Base-by-base conservation (phyloP, 2,329 filamentous ascomycete species). In the Aspergillus fructus region DNA sequence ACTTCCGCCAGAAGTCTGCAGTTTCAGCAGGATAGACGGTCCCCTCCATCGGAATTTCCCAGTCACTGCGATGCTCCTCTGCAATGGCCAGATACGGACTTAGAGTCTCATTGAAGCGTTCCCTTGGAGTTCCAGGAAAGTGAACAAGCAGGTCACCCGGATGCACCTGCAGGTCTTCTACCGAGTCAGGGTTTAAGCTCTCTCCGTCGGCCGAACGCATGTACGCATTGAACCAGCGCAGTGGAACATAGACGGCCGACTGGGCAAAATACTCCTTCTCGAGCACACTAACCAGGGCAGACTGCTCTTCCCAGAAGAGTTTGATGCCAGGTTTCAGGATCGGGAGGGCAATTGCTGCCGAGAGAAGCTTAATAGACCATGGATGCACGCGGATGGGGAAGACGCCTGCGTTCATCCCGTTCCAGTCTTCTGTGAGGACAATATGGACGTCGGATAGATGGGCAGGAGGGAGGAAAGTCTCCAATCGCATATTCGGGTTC, bases 381-480 rank as follows among this genome's bases (percentile, higher is more conserved):
- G 64, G 61, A 30, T 71, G 64, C 23, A 75, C 71, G 17, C 71
- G 68, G 39, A 75, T 61, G 24, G 70, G 64, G 58, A 75, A 73
- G 7, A 70, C 64, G 5, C 72, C 71, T 34, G 66, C 66, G 48
- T 75, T 73, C 30, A 75, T 61, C 11, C 72, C 71, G 37, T 69
- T 68, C 59, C 65, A 68, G 58, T 74, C 71, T 53, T 70, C 66
- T 12, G 61, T 61, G 15, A 69, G 61, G 6, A 75, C 50, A 5
- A 73, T 52, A 50, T 74, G 69, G 47, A 72, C 60, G 50, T 73
- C 58, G 9, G 59, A 30, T 24, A 68, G 62, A 21, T 66, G 51
- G 4, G 65, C 59, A 1, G 72, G 72, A 6, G 72, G 71, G 17
- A 73, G 64, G 59, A 74, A 74, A 19, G 63, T 62, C 30, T 72